phyloP scores from a whole-genome alignment of 1,284 basidiomycete genomes.

The Marasmius fiardii region DNA sequence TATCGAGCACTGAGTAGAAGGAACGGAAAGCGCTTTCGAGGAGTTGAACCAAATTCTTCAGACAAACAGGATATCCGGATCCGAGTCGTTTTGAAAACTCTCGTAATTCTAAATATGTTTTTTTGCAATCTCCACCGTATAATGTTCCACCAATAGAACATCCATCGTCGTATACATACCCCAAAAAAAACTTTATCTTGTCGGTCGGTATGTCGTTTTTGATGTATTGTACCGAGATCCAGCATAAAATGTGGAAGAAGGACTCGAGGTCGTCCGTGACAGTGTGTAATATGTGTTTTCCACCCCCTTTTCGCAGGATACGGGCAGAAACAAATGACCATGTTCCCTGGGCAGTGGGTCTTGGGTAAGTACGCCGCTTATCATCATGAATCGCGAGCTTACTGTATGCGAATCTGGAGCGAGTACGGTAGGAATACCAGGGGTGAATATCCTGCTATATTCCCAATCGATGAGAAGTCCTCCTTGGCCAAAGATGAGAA shows the following conservation, averaged over 20 bases:
- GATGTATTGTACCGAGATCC: neutral
- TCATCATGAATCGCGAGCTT: neutral
- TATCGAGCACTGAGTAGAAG: no score
- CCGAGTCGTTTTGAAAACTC: no score
- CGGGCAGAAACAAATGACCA: slow-evolving; percentile 2
- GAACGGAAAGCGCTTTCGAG: no score
- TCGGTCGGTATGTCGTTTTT: no score
- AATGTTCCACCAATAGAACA: no score
- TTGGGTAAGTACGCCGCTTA: no score
- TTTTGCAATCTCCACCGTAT: no score
- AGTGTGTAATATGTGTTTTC: neutral
- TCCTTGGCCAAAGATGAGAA: slow-evolving; percentile 1
- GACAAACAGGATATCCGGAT: no score
- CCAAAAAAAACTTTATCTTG: no score
- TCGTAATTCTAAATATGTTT: no score
- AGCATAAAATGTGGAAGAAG: slow-evolving; percentile 1
- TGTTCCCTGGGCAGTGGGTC: slow-evolving; percentile 2
- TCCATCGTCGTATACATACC: no score
- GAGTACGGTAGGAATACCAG: neutral
- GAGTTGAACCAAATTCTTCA: no score
- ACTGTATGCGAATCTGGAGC: neutral
- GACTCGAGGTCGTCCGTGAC: slow-evolving; percentile 7
- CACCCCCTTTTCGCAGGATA: neutral
- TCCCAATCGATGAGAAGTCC: slow-evolving; percentile 8
- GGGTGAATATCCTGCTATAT: neutral